Evolutionary conservation across 768 basidiomycete species (phyloP).

Genomic region (Guyanaporus albipodus): DNA sequence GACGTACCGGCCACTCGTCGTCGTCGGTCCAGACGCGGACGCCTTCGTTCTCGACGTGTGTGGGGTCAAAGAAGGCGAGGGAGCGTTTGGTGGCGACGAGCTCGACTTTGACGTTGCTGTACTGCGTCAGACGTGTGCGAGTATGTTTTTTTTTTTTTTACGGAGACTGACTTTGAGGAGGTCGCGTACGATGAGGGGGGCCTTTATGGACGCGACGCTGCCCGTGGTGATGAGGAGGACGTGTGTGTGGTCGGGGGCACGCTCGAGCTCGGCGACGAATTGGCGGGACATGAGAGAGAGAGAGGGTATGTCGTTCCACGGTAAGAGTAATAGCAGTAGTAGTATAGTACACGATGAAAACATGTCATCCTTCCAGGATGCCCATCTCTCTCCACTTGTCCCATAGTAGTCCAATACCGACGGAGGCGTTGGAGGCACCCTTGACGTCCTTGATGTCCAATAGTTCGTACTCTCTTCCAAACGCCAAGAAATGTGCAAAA

Average conservation of each 20-base stretch:
- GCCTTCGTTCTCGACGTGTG: conserved; percentile 47
- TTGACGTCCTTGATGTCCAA: conserved; percentile 86
- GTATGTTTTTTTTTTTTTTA: background rate
- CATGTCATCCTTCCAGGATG: conserved; percentile 45
- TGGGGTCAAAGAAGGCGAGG: conserved; percentile 66
- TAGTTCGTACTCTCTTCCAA: conserved; percentile 90
- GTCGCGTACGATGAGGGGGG: conserved; percentile 80
- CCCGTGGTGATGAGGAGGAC: conserved; percentile 86
- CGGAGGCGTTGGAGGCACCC: conserved; percentile 54
- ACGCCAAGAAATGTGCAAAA: conserved; percentile 96
- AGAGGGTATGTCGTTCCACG: background rate
- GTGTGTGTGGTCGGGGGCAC: conserved; percentile 38
- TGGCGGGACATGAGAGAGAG: conserved; percentile 10
- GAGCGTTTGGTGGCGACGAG: conserved; percentile 80
- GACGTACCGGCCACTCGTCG: conserved; percentile 87
- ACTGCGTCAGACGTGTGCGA: conserved; percentile 41
- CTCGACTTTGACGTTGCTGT: conserved; percentile 70
- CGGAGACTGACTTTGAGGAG: conserved; percentile 58
- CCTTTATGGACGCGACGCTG: conserved; percentile 95
- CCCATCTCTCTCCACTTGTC: conserved; percentile 91
- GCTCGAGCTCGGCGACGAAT: conserved; percentile 29
- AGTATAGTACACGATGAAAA: conserved; percentile 14
- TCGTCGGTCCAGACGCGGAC: conserved; percentile 81
- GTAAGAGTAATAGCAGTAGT: background rate
- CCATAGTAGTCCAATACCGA: conserved; percentile 77